These are phyloP conservation scores for Ceratopteris richardii DNA, from an alignment of 75 land plant species.

Conservation along the genomic window DNA sequence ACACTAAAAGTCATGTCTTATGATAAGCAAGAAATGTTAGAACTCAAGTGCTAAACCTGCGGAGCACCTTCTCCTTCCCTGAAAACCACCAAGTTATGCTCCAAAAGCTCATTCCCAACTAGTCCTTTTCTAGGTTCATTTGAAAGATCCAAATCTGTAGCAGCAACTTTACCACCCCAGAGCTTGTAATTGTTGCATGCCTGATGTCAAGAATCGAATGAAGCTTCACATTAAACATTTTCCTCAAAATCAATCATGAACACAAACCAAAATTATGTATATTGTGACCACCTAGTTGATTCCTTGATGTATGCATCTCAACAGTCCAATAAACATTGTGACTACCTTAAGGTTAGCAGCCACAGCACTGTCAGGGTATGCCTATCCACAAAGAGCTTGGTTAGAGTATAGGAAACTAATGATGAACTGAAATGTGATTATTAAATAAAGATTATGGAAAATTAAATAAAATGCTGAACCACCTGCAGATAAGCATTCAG, in stretches of 20 bases:
- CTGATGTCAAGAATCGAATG: constrained; percentile 2
- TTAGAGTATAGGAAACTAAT: background rate
- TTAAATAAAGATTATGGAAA: background rate
- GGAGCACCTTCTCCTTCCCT: constrained; percentile 29
- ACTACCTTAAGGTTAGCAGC: constrained; percentile 30
- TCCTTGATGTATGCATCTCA: no score
- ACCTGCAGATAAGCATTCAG: constrained; percentile 32
- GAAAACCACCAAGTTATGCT: constrained; percentile 31
- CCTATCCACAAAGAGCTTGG: constrained; percentile 5
- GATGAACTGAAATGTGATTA: background rate
- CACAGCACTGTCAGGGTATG: constrained; percentile 27
- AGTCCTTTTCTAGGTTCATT: constrained; percentile 10
- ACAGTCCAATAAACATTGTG: no score
- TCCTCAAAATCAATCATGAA: no score
- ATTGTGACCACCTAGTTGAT: no score
- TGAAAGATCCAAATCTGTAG: constrained; percentile 13
- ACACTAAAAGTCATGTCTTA: no score
- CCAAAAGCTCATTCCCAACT: constrained; percentile 21
- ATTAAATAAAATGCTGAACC: background rate
- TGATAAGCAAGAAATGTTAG: no score
- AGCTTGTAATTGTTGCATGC: constrained; percentile 30
- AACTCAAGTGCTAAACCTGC: constrained; percentile 11
- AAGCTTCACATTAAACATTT: background rate
- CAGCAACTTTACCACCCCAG: constrained; percentile 28
- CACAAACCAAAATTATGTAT: no score